Evolutionary conservation across 2,329 filamentous ascomycete species (phyloP).

Genomic region (Trichoderma sp.): DNA sequence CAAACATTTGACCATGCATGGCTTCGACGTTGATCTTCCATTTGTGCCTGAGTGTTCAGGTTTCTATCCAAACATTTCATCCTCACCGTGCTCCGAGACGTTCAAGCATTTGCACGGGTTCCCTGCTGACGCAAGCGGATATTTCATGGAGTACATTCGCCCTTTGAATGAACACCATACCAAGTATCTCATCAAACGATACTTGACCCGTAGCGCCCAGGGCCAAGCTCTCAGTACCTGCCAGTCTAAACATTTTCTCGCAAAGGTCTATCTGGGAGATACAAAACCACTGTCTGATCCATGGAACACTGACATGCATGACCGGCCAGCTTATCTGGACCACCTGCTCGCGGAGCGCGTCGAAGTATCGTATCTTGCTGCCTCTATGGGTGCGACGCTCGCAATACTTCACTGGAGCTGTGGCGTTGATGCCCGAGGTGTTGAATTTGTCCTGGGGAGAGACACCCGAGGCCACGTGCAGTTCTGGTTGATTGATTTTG

Average conservation of each 20-base stretch:
- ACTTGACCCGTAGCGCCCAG: slow-evolving; percentile 18
- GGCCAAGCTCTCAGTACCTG: slow-evolving; percentile 14
- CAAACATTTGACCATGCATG: background rate
- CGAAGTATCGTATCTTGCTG: background rate
- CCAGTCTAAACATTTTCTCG: slow-evolving; percentile 16
- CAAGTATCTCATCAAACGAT: slow-evolving; percentile 20
- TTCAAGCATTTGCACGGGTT: slow-evolving; percentile 13
- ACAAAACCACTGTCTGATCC: slow-evolving; percentile 17
- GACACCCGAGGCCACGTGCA: slow-evolving; percentile 5
- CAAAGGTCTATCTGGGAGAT: slow-evolving; percentile 21
- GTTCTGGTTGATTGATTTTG: slow-evolving; percentile 28
- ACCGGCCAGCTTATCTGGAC: slow-evolving; percentile 26
- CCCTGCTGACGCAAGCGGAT: slow-evolving; percentile 16
- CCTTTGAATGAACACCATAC: slow-evolving; percentile 20
- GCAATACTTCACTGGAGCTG: slow-evolving; percentile 29
- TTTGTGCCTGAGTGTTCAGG: slow-evolving; percentile 13
- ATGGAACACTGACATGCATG: slow-evolving; percentile 18
- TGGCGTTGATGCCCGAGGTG: slow-evolving; percentile 24
- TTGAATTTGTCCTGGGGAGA: slow-evolving; percentile 25
- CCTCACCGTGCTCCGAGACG: slow-evolving; percentile 12
- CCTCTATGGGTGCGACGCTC: slow-evolving; percentile 25
- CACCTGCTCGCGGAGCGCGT: slow-evolving; percentile 21
- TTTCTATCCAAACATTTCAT: slow-evolving; percentile 15
- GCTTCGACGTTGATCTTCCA: slow-evolving; percentile 18
- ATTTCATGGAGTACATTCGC: slow-evolving; percentile 22